Percentiles rank a stretch among this genome's conserved stretches.
Evolutionary conservation across 257 asterid genomes (phyloP).

Genomic region (Leonotis leonurus): DNA sequence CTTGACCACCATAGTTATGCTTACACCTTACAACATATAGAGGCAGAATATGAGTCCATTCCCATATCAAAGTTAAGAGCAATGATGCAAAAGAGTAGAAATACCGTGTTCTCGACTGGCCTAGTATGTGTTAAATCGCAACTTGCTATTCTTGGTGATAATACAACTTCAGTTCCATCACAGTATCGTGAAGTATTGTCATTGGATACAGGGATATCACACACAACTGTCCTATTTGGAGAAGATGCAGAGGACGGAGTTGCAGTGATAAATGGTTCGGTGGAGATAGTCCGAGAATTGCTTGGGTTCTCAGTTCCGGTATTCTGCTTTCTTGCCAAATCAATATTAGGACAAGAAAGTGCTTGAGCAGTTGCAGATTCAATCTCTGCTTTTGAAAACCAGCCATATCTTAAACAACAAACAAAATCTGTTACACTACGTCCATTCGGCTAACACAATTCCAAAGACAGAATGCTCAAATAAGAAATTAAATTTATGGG

Average conservation of each 20-base stretch:
- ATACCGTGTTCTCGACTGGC: constrained; percentile 50
- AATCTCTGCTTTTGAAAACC: constrained; percentile 66
- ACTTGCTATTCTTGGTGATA: constrained; percentile 25
- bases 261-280: constrained; percentile 17
- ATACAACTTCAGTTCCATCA: constrained; percentile 22
- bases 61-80: background rate
- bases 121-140: constrained; percentile 25
- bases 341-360: constrained; percentile 27
- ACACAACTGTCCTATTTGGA: constrained; percentile 20
- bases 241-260: constrained; percentile 28
- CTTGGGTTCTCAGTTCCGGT: constrained; percentile 25
- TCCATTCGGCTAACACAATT: constrained; percentile 10
- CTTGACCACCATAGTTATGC: background rate
- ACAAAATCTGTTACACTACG: constrained; percentile 14
- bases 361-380: constrained; percentile 40
- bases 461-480: constrained; percentile 26
- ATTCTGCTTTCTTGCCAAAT: constrained; percentile 29
- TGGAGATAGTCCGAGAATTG: constrained; percentile 20
- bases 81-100: constrained; percentile 7
- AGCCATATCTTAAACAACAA: constrained; percentile 65
- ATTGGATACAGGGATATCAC: constrained; percentile 25
- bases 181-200: constrained; percentile 22
- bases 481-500: constrained; percentile 12
- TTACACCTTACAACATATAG: too few relatives aligned
- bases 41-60: too few relatives aligned